phyloP scores from a whole-genome alignment of 495 filamentous ascomycete species.

The Astrothelium subdiscretum region DNA sequence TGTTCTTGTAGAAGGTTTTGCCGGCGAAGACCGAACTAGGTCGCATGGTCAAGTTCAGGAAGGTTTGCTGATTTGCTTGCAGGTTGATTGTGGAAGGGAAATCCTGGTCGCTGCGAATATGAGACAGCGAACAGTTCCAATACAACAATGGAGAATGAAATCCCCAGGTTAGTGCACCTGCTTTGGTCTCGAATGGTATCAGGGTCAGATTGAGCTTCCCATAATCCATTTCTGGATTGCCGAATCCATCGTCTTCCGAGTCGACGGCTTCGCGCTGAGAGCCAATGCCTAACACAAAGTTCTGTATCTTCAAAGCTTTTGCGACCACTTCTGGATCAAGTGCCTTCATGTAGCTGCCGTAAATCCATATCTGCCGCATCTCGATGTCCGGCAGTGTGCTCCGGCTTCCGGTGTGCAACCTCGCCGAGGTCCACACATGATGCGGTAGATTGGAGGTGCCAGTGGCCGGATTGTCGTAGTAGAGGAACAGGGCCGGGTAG shows the following conservation, averaged over 20 bases:
- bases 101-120: conserved; percentile 44
- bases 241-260: background rate
- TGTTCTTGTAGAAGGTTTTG: conserved; percentile 51
- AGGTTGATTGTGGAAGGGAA: conserved; percentile 54
- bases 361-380: conserved; percentile 40
- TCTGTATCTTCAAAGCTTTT: conserved; percentile 50
- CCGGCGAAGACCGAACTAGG: conserved; percentile 67
- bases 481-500: conserved; percentile 55
- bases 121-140: conserved; percentile 51
- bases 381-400: conserved; percentile 32
- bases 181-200: background rate
- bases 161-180: conserved; percentile 23
- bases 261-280: background rate
- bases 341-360: conserved; percentile 58
- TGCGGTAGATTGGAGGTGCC: conserved; percentile 52
- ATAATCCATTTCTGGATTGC: background rate
- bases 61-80: conserved; percentile 34
- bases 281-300: conserved; percentile 15
- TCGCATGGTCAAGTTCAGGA: conserved; percentile 56
- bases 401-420: conserved; percentile 37
- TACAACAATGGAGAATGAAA: conserved; percentile 66
- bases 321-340: conserved; percentile 48
- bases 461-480: conserved; percentile 47
- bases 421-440: conserved; percentile 66
- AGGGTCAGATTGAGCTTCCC: background rate